phyloP scores from a whole-genome alignment of 164 flowering plant species.

The Protea cynaroides region DNA sequence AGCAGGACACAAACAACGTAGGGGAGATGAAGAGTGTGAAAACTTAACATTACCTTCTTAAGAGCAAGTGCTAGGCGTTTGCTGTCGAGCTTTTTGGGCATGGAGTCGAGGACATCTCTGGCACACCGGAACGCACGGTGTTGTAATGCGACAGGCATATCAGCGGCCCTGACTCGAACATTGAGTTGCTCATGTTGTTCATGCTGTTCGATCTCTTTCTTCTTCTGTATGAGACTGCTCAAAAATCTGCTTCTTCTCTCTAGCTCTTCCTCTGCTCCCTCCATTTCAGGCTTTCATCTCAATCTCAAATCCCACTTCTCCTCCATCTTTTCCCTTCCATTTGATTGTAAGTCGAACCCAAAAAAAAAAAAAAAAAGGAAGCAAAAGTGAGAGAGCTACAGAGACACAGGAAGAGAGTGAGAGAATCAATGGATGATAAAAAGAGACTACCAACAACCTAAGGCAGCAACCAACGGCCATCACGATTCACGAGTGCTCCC shows the following conservation, averaged over 20 bases:
- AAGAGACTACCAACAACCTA: not conserved
- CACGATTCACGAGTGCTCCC: not conserved
- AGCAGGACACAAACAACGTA: not conserved
- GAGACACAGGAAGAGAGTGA: not conserved
- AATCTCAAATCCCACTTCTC: conserved; percentile 6
- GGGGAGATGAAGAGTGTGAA: not conserved
- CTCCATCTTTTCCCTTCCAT: not conserved
- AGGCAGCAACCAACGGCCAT: not conserved
- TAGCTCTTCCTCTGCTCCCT: conserved; percentile 73
- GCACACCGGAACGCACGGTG: conserved; percentile 66
- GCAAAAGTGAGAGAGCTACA: not conserved
- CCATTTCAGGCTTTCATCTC: conserved; percentile 32
- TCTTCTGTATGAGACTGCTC: conserved; percentile 72
- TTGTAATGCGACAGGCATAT: conserved; percentile 72
- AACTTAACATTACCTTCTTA: conserved; percentile 50
- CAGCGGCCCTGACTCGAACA: conserved; percentile 73
- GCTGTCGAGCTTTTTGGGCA: conserved; percentile 73
- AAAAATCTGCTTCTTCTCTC: conserved; percentile 85
- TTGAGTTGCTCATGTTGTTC: conserved; percentile 41
- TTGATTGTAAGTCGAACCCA: not conserved
- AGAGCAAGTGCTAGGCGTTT: conserved; percentile 88
- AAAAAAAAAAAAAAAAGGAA: not conserved
- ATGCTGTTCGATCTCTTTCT: conserved; percentile 55
- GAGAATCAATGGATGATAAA: no score
- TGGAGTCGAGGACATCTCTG: conserved; percentile 56